These are phyloP conservation scores for Phytophthora idaei DNA, from an alignment of 352 stramenopile species.

Conservation along the genomic window DNA sequence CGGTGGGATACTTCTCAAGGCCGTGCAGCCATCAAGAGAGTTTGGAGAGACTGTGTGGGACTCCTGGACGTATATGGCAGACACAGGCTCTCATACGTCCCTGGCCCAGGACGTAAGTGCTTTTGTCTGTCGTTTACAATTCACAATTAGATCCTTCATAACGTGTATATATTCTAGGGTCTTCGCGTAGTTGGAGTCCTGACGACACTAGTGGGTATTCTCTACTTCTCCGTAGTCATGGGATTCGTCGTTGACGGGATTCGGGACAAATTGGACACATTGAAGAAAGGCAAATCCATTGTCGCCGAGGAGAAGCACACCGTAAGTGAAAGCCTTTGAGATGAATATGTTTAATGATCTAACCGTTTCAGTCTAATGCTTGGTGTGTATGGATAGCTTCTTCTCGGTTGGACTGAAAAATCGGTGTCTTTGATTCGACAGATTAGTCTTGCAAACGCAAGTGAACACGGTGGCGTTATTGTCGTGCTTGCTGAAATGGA, in stretches of 20 bases:
- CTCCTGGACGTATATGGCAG: constrained; percentile 68
- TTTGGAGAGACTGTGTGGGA: constrained; percentile 63
- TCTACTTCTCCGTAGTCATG: constrained; percentile 91
- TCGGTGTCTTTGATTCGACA: constrained; percentile 83
- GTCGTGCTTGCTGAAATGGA: constrained; percentile 76
- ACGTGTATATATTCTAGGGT: not conserved
- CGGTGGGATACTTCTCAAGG: constrained; percentile 52
- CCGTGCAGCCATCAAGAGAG: constrained; percentile 28
- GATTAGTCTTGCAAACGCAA: constrained; percentile 86
- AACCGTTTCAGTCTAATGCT: not conserved
- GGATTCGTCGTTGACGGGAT: constrained; percentile 92
- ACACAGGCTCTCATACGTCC: constrained; percentile 52
- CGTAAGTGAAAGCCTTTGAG: constrained; percentile 25
- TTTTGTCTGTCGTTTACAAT: not conserved
- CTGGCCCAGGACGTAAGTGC: constrained; percentile 36
- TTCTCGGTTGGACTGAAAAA: constrained; percentile 89
- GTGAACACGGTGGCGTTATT: constrained; percentile 80
- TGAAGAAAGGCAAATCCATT: constrained; percentile 88
- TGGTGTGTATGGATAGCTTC: constrained; percentile 45
- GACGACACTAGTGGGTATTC: constrained; percentile 70
- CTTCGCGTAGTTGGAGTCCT: constrained; percentile 54
- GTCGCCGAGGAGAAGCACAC: constrained; percentile 85
- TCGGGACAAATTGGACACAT: constrained; percentile 82
- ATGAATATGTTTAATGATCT: not conserved
- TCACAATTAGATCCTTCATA: not conserved